Evolutionary conservation across 352 stramenopile genomes (phyloP).

Genomic region (Phytopythium helicoides): DNA sequence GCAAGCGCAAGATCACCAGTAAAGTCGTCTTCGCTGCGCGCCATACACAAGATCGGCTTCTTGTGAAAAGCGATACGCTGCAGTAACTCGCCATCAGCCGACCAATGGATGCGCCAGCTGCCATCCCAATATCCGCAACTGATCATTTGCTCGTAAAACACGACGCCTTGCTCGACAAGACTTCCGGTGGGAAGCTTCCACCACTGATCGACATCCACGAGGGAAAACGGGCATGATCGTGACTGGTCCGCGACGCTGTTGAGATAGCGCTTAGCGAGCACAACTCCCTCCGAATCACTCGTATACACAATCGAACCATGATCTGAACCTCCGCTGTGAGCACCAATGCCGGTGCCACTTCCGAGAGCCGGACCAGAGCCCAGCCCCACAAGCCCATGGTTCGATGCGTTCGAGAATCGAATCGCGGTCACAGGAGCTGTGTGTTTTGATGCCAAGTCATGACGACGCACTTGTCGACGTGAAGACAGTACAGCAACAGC

Average conservation of each 20-base stretch:
- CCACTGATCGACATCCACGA: constrained; percentile 85
- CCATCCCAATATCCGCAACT: constrained; percentile 88
- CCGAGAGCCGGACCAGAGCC: constrained; percentile 43
- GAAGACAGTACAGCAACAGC: constrained; percentile 74
- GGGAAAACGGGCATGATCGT: constrained; percentile 70
- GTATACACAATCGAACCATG: constrained; percentile 81
- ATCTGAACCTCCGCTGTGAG: constrained; percentile 50
- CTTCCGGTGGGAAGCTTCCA: constrained; percentile 81
- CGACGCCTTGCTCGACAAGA: constrained; percentile 70
- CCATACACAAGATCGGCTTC: constrained; percentile 85
- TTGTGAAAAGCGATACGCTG: constrained; percentile 89
- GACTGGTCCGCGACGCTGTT: constrained; percentile 66
- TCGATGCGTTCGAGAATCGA: constrained; percentile 76
- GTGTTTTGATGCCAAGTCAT: constrained; percentile 77
- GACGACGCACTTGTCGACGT: constrained; percentile 72
- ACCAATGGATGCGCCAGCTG: constrained; percentile 87
- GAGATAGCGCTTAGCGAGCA: constrained; percentile 76
- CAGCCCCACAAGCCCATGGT: constrained; percentile 45
- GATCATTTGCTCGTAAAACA: constrained; percentile 90
- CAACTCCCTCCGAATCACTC: constrained; percentile 68
- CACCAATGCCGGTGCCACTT: constrained; percentile 72
- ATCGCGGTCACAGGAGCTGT: constrained; percentile 62
- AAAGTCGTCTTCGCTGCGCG: constrained; percentile 82
- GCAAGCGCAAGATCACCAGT: constrained; percentile 80
- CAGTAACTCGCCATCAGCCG: constrained; percentile 76